Percentiles rank a stretch among this genome's conserved stretches.
These are phyloP conservation scores for Taiozyma onychis DNA, from an alignment of 1,139 yeast species.

Conservation along the genomic window DNA sequence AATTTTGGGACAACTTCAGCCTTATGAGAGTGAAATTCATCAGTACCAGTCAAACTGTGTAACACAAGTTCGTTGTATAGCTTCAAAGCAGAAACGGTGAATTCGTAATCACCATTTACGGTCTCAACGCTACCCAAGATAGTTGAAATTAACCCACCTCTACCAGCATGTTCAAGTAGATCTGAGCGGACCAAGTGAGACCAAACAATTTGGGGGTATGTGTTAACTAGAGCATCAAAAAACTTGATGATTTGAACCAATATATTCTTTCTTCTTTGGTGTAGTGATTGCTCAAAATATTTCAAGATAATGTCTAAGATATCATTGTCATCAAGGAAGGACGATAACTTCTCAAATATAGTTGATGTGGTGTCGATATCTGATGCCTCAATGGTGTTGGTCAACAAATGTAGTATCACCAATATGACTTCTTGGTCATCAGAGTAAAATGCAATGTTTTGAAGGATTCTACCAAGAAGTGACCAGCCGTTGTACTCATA, in stretches of 20 bases:
- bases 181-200: slow-evolving; percentile 65
- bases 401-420: slow-evolving; percentile 47
- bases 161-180: slow-evolving; percentile 58
- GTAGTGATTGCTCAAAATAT: slow-evolving; percentile 64
- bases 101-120: slow-evolving; percentile 58
- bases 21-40: slow-evolving; percentile 41
- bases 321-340: slow-evolving; percentile 61
- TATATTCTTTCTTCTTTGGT: slow-evolving; percentile 43
- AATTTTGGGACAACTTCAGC: slow-evolving; percentile 52
- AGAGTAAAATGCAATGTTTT: slow-evolving; percentile 39
- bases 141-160: slow-evolving; percentile 59
- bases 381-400: slow-evolving; percentile 42
- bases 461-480: slow-evolving; percentile 69
- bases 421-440: slow-evolving; percentile 35
- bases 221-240: slow-evolving; percentile 41
- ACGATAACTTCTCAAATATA: slow-evolving; percentile 44
- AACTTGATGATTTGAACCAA: slow-evolving; percentile 47
- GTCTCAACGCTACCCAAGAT: slow-evolving; percentile 72
- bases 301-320: slow-evolving; percentile 62
- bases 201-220: slow-evolving; percentile 71
- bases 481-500: slow-evolving; percentile 86
- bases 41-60: slow-evolving; percentile 42
- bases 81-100: slow-evolving; percentile 54
- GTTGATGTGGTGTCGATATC: slow-evolving; percentile 36
- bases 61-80: slow-evolving; percentile 49